Evolutionary conservation across 345 rosid species (phyloP).

Genomic region (Litchi chinensis): DNA sequence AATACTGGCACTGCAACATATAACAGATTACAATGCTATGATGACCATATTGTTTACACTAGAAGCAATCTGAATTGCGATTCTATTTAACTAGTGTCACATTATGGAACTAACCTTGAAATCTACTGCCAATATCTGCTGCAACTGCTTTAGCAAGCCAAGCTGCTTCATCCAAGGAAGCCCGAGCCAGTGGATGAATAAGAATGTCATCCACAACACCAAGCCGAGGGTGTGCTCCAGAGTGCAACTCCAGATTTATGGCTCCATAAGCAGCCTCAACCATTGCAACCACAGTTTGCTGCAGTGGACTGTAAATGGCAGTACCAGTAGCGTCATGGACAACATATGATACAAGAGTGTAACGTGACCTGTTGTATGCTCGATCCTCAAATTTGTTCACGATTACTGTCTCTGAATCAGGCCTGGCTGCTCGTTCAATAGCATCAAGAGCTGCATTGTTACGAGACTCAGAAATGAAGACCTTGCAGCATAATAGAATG

Average conservation of each 20-base stretch:
- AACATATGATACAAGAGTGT: slow-evolving; percentile 56
- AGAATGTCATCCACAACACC: slow-evolving; percentile 64
- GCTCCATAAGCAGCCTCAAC: slow-evolving; percentile 53
- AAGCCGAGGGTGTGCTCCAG: slow-evolving; percentile 61
- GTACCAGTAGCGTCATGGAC: slow-evolving; percentile 41
- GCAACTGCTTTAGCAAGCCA: slow-evolving; percentile 64
- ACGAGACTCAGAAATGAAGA: slow-evolving; percentile 59
- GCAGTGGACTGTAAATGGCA: slow-evolving; percentile 62
- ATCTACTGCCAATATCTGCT: slow-evolving; percentile 50
- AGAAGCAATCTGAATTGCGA: too few relatives aligned
- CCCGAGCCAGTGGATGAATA: slow-evolving; percentile 57
- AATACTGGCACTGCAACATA: slow-evolving; percentile 55
- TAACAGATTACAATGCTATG: too few relatives aligned
- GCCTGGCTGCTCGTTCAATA: slow-evolving; percentile 46
- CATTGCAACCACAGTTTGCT: slow-evolving; percentile 51
- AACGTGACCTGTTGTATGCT: slow-evolving; percentile 54
- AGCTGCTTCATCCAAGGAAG: slow-evolving; percentile 62
- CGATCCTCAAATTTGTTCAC: slow-evolving; percentile 56
- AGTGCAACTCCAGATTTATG: slow-evolving; percentile 52
- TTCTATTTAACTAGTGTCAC: not conserved
- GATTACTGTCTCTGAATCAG: slow-evolving; percentile 42
- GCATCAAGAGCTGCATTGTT: slow-evolving; percentile 47
- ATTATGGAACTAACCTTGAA: slow-evolving; percentile 41
- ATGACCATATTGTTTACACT: too few relatives aligned
- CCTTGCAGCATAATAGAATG: slow-evolving; percentile 56